Evolutionary conservation across 257 asterid species (phyloP), one percentile per base, ranked within the genome.

Genomic region (Gentiana macrophylla): DNA sequence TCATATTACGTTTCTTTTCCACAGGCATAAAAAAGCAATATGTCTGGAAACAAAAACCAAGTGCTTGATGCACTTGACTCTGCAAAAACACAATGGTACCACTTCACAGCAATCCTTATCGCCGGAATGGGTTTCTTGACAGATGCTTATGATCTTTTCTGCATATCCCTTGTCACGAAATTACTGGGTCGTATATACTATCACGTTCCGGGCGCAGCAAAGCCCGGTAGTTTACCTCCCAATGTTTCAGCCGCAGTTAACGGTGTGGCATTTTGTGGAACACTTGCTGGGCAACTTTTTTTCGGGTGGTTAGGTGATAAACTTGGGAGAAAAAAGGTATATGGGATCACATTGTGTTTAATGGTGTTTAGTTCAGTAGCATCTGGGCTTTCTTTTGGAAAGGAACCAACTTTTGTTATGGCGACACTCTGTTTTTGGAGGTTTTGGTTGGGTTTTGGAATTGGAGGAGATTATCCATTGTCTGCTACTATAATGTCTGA

Each of bases 401-500:
- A 44, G 5, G 44, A 52, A 2, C 64, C 73, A 2, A 57, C 63
- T 35, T 6, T 63, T 2, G 69, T 72, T 0, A 62, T 67, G 73
- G 55, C 67, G 8, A 67, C 74, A 4, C 62, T 72, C 41, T 72
- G 78, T 47, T 72, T 72, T 51, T 72, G 67, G 50, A 24, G 73
- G 32, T 72, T 67, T 44, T 72, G 77, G 73, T 69, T 67, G 36
- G 77, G 77, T 7, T 71, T 71, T 9, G 77, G 77, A 7, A 66
- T 66, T 38, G 77, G 72, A 1, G 77, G 77, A 1, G 72, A 66
- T 34, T 72, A 66, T 34, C 70, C 72, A 0, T 56, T 72, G 2
- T 72, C 77, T 0, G 77, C 74, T 5, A 67, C 73, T 10, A 66
- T 72, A 12, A 72, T 67, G 77, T 67, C 77, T 0, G 77, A 67